Base-by-base conservation (phyloP, 2,329 filamentous ascomycete species). In the Hymenotorrendiella dingleyae region DNA sequence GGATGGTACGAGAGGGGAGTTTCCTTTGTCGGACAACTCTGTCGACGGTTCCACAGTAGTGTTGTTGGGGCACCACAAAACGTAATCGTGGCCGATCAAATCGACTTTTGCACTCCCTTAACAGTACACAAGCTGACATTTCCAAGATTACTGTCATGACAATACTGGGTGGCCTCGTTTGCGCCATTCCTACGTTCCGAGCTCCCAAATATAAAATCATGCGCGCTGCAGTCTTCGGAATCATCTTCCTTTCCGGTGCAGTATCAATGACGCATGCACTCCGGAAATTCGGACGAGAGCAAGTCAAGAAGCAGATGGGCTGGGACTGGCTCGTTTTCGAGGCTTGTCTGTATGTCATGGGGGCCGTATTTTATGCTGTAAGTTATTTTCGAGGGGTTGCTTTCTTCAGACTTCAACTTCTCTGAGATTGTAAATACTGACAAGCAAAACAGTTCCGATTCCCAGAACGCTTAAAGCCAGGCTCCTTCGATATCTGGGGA, bases 401-500 rank as follows among this genome's bases (percentile, higher is more conserved):
- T n/a, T n/a, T n/a, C n/a, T n/a, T n/a, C n/a, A n/a, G n/a, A n/a
- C n/a, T n/a, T 10, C 7, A 9, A 17, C n/a, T 4, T 20, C 14
- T 6, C 14, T 8, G 14, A 33, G 12, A 22, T 19, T 4, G 24
- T 16, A 8, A 12, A 38, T 19, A 20, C 26, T 38, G 24, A 21
- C 20, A 14, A 14, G 16, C 11, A 14, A 19, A 29, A n/a, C 38
- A 70, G 68, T 64, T 59, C 7, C 59, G 64, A 33, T 64, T 72
- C 36, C 69, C 70, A 2, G 69, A 73, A 52, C 59, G 59, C 21
- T 53, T 63, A 36, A 59, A 50, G 14, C 69, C 68, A 1, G 68
- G 66, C 3, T 57, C 43, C 7, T 72, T 72, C 52, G 69, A 72
- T 50, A 64, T 69, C 23, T 66, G 59, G 48, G 66, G 67, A 12